A percentile compares a stretch with the other conserved stretches of the same genome.
These are phyloP conservation scores for Talaromyces amestolkiae DNA, from an alignment of 2,329 filamentous ascomycete genomes.

Conservation along the genomic window DNA sequence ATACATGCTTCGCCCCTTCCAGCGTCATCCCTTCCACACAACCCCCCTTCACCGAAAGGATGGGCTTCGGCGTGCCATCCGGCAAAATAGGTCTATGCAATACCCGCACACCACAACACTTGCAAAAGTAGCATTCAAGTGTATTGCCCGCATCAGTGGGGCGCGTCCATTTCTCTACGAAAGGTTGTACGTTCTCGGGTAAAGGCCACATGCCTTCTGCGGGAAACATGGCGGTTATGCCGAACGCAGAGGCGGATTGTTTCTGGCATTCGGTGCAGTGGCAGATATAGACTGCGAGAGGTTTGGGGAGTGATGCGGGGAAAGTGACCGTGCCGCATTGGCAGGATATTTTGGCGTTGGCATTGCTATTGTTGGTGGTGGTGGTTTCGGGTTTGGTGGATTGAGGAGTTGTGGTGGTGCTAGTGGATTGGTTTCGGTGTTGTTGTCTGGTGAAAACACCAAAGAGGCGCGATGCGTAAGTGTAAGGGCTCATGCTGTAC, in stretches of 20 bases:
- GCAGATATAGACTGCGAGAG: conserved; percentile 67
- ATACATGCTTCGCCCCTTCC: not conserved
- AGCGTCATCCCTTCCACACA: not conserved
- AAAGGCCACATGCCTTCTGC: not conserved
- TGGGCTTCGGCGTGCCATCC: not conserved
- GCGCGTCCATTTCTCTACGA: not conserved
- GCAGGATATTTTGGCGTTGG: conserved; percentile 51
- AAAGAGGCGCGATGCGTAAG: not conserved
- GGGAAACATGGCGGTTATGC: conserved; percentile 14
- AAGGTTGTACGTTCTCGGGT: not conserved
- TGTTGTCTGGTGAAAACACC: not conserved
- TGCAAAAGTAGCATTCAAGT: not conserved
- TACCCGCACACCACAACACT: not conserved
- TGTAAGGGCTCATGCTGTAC: not conserved
- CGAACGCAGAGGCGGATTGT: conserved; percentile 57
- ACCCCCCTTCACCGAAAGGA: not conserved
- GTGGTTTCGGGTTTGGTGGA: not conserved
- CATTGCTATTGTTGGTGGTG: not conserved
- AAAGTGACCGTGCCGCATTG: conserved; percentile 65
- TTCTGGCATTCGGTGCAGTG: conserved; percentile 66
- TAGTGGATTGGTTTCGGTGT: not conserved
- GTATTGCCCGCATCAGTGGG: not conserved
- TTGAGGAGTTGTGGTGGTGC: not conserved
- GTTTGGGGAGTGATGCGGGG: conserved; percentile 58
- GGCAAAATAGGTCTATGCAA: not conserved